Base-by-base conservation (phyloP, 2,329 filamentous ascomycete genomes). In the Colletotrichum noveboracense region DNA sequence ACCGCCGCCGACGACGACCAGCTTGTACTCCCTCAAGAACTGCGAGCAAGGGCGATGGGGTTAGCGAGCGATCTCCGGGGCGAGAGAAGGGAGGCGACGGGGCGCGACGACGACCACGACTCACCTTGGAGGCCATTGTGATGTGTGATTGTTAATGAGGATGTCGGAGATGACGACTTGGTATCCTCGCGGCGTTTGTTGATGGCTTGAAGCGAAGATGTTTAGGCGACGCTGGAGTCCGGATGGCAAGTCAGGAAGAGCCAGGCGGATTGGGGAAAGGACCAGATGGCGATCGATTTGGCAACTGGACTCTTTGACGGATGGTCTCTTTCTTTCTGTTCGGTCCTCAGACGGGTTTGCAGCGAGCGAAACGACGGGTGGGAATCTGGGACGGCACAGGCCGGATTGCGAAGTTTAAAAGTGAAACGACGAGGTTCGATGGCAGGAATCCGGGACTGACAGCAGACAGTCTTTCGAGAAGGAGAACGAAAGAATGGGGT, bases 1-100 rank as follows among this genome's bases (percentile, higher is more conserved):
- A 91, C 97, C 97, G 82, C 97, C 97, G 81, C 97, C 97, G 79
- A 99, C 96, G 77, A 98, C 97, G 77, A 99, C 97, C 88, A 98
- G 88, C 88, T 98, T 98, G 88, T 98, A 98, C 88, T 97, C 95
- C 91, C 95, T 91, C 85, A 96, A 88, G 84, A 96, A 96, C 94
- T 96, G 82, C 56, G 66, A 75, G 52, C 2, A 43, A 36, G 43
- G 64, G 6, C 55, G 52, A 69, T n/a, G 61, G 43, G 71, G 76
- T 81, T 62, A 81, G 80, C 76, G 72, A 77, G 64, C 60, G 68
- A 26, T 16, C n/a, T 24, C 16, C 66, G 55, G 38, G 32, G 61
- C 32, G 21, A 52, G 30, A 67, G 9, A 48, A 48, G 38, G 60
- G 38, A 12, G 58, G 16, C 38, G 70, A 66, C 55, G 30, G 66